phyloP scores from a whole-genome alignment of 345 rosid genomes.

The Isatis tinctoria region DNA sequence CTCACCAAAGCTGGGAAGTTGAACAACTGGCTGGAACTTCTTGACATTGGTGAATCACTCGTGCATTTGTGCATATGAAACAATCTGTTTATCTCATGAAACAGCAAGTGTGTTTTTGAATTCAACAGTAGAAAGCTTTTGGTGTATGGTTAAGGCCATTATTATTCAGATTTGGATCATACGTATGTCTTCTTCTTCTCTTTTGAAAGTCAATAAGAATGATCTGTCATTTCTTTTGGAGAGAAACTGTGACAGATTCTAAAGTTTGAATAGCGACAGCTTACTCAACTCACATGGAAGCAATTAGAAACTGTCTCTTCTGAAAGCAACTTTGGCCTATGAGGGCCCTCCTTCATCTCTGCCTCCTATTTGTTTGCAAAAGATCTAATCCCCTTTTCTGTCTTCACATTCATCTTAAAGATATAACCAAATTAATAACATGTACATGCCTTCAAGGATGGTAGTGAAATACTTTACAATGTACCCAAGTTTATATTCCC shows the following conservation, averaged over 20 bases:
- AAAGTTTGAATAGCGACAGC: conserved; percentile 15
- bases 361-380: neutral
- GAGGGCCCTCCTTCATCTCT: neutral
- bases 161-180: neutral
- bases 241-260: conserved; percentile 4
- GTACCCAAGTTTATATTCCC: neutral
- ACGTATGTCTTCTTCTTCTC: neutral
- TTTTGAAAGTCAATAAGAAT: neutral
- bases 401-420: neutral
- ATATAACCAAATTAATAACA: neutral
- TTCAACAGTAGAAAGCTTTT: conserved; percentile 12
- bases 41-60: neutral
- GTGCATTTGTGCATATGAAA: neutral
- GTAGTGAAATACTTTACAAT: neutral
- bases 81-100: neutral
- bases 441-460: neutral
- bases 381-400: neutral
- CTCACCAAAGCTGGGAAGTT: conserved; percentile 85
- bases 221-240: conserved; percentile 5
- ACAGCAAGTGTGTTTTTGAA: conserved; percentile 8
- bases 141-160: conserved; percentile 14
- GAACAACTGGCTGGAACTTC: conserved; percentile 39
- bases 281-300: conserved; percentile 24
- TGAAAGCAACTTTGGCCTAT: conserved; percentile 8
- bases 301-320: conserved; percentile 8